Percentiles rank a stretch among this genome's conserved stretches.
phyloP scores from a whole-genome alignment of 2,329 filamentous ascomycete species.

The Pestalotiopsis sp. region DNA sequence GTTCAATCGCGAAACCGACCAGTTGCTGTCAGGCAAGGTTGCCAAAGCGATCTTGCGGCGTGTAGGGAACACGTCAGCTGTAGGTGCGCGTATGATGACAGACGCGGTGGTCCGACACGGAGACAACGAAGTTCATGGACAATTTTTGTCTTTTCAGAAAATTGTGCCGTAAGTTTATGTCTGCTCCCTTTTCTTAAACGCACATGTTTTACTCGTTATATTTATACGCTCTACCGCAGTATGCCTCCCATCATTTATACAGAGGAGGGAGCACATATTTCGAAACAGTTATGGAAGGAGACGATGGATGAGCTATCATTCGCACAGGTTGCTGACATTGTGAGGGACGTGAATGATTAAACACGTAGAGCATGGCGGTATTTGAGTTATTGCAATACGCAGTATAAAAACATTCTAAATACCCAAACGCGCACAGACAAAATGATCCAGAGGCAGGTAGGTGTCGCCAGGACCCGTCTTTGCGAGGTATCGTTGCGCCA shows the following conservation, averaged over 20 bases:
- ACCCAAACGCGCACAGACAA: too few species aligned
- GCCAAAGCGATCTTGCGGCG: constrained; percentile 5
- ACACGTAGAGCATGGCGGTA: too few species aligned
- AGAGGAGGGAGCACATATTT: constrained; percentile 18
- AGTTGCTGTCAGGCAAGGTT: constrained; percentile 14
- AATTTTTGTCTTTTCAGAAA: constrained; percentile 21
- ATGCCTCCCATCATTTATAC: constrained; percentile 25
- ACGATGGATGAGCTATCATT: constrained; percentile 28
- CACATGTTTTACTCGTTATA: not conserved
- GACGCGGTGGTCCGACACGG: constrained; percentile 20
- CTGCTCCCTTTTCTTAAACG: not conserved
- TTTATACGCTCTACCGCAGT: constrained; percentile 10
- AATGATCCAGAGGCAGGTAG: too few species aligned
- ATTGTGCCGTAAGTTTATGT: constrained; percentile 20
- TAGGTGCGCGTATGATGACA: constrained; percentile 21
- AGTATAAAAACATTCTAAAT: too few species aligned
- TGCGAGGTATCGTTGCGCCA: too few species aligned
- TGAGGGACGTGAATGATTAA: too few species aligned
- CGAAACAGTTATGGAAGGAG: constrained; percentile 25
- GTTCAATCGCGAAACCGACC: constrained; percentile 18
- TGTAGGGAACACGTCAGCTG: constrained; percentile 15
- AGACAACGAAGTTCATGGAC: constrained; percentile 20
- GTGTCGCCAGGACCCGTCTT: too few species aligned
- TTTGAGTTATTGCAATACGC: too few species aligned
- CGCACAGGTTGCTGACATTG: constrained; percentile 12